phyloP scores from a whole-genome alignment of 768 basidiomycete genomes.

The Rickenella mellea region DNA sequence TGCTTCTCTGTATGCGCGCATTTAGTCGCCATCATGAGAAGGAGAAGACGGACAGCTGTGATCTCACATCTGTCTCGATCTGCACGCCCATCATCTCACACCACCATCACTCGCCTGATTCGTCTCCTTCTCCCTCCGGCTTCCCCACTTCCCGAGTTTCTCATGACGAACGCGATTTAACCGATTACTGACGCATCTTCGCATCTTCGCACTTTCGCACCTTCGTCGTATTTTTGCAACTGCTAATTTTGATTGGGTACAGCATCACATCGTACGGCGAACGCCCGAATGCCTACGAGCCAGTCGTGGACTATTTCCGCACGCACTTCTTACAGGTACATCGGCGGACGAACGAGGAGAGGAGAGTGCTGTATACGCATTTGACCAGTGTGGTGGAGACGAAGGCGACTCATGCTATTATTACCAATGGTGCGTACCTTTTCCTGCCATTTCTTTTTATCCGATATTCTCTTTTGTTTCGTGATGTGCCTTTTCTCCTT shows the following conservation, averaged over 20 bases:
- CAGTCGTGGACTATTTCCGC: conserved; percentile 78
- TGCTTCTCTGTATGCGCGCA: neutral
- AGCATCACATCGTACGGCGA: conserved; percentile 79
- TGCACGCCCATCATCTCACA: no score
- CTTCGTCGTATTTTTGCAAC: neutral
- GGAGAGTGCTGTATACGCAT: conserved; percentile 74
- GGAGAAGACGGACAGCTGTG: no score
- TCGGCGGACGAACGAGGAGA: conserved; percentile 67
- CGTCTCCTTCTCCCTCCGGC: no score
- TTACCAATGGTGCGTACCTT: conserved; percentile 56
- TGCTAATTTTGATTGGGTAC: neutral
- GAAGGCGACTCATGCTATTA: conserved; percentile 75
- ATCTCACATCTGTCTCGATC: no score
- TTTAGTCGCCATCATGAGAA: no score
- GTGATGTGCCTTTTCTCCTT: neutral
- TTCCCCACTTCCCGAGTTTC: no score
- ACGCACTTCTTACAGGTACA: conserved; percentile 82
- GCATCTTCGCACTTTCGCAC: neutral
- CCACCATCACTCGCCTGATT: no score
- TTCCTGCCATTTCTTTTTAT: neutral
- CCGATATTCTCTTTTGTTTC: neutral
- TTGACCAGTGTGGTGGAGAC: conserved; percentile 79
- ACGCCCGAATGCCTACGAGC: conserved; percentile 72
- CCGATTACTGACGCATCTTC: no score
- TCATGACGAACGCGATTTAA: no score